Conservation (phyloP, 2,329 filamentous ascomycete genomes). For the Diaporthe helianthi region DNA sequence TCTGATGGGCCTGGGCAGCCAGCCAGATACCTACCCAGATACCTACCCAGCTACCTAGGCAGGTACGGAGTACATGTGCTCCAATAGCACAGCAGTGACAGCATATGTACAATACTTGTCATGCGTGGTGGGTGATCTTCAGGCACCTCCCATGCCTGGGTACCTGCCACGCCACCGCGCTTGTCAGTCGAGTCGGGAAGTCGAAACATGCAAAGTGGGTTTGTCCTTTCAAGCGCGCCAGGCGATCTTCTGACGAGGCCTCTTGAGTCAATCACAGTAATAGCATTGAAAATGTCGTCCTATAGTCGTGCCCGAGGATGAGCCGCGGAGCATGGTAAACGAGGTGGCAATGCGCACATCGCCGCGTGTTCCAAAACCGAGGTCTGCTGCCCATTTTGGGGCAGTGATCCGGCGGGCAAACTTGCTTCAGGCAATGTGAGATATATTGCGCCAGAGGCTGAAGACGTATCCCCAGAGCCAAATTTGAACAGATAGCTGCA, state of each 20-base stretch:
- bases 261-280: constrained; percentile 18
- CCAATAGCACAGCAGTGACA: not conserved
- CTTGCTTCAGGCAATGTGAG: not conserved
- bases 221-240: constrained; percentile 26
- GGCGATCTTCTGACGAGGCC: constrained; percentile 21
- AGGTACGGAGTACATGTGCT: too few species aligned
- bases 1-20: not conserved
- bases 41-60: not conserved
- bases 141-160: constrained; percentile 34
- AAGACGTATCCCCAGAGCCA: constrained; percentile 6
- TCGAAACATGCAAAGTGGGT: constrained; percentile 29
- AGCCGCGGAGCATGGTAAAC: constrained; percentile 15
- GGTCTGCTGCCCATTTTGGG: not conserved
- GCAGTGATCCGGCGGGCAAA: constrained; percentile 13
- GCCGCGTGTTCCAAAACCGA: not conserved
- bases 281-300: constrained; percentile 15
- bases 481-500: constrained; percentile 1
- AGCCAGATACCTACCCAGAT: constrained; percentile 4
- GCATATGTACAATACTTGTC: constrained; percentile 11
- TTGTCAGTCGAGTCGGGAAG: constrained; percentile 22
- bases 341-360: constrained; percentile 14
- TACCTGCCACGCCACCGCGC: constrained; percentile 24
- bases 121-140: constrained; percentile 33
- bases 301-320: constrained; percentile 9
- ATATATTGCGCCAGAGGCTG: constrained; percentile 18